Evolutionary conservation across 1,284 basidiomycete species (phyloP).

Genomic region (Puccinia brachypodii): DNA sequence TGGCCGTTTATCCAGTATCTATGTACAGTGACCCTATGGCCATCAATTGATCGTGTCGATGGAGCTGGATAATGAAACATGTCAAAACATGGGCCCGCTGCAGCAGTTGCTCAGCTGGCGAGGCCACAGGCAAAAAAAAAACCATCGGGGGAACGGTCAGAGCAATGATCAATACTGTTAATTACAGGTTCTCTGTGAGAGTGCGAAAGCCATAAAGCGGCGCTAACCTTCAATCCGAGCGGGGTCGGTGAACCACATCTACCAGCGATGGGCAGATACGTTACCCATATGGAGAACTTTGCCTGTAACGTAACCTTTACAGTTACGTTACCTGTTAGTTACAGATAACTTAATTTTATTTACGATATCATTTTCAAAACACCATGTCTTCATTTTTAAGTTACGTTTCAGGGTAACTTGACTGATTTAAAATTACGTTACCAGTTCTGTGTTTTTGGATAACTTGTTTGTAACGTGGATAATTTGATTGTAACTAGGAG

Average conservation of each 20-base stretch:
- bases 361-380: slow-evolving; percentile 18
- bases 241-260: neutral
- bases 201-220: too few species aligned
- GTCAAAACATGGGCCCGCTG: too few species aligned
- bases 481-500: neutral
- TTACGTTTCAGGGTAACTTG: slow-evolving; percentile 16
- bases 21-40: too few species aligned
- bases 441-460: neutral
- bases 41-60: too few species aligned
- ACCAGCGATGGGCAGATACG: slow-evolving; percentile 10
- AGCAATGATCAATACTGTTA: too few species aligned
- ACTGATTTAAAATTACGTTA: neutral
- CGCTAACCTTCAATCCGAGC: too few species aligned
- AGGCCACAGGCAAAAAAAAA: too few species aligned
- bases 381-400: neutral
- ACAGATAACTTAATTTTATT: neutral
- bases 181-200: too few species aligned
- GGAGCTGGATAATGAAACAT: too few species aligned
- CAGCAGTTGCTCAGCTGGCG: too few species aligned
- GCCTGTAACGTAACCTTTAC: slow-evolving; percentile 14
- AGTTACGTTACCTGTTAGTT: slow-evolving; percentile 18
- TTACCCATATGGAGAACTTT: slow-evolving; percentile 11
- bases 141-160: too few species aligned
- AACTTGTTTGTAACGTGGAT: slow-evolving; percentile 13
- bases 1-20: too few species aligned